These are phyloP conservation scores for Fomitopsis betulina DNA, from an alignment of 1,284 basidiomycete genomes.

Conservation along the genomic window DNA sequence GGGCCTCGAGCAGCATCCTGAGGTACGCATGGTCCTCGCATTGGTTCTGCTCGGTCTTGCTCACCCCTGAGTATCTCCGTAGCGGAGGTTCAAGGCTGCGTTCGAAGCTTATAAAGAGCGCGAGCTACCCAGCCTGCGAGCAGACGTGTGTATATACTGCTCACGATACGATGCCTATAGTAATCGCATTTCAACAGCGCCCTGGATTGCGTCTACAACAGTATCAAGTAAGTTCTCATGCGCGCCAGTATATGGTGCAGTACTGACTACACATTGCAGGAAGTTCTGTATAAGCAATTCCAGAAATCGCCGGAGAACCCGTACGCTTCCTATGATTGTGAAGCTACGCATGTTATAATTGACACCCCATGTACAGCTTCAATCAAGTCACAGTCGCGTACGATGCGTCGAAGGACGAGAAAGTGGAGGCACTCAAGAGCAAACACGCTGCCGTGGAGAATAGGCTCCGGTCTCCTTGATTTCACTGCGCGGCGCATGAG, in stretches of 20 bases:
- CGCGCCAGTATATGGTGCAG: neutral
- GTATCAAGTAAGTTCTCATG: conserved; percentile 54
- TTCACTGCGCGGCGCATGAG: neutral
- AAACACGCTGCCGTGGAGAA: conserved; percentile 48
- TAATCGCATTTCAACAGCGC: conserved; percentile 39
- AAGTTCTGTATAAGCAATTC: conserved; percentile 77
- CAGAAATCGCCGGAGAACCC: conserved; percentile 89
- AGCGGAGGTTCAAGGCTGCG: conserved; percentile 89
- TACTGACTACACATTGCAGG: conserved; percentile 34
- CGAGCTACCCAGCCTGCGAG: conserved; percentile 75
- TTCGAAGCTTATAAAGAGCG: conserved; percentile 91
- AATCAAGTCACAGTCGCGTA: conserved; percentile 79
- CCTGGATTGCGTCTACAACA: conserved; percentile 84
- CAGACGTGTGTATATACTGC: conserved; percentile 50
- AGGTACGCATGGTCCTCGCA: conserved; percentile 49
- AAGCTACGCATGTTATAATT: neutral
- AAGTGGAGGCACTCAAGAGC: conserved; percentile 64
- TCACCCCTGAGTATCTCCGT: conserved; percentile 6
- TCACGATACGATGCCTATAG: neutral
- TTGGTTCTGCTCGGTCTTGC: neutral
- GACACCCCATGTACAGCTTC: conserved; percentile 44
- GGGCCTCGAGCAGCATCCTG: conserved; percentile 88
- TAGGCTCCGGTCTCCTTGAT: conserved; percentile 32
- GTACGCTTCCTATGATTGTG: conserved; percentile 36
- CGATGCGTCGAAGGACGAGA: conserved; percentile 81